phyloP scores from a whole-genome alignment of 2,329 filamentous ascomycete species.

The Orbilia javanica region DNA sequence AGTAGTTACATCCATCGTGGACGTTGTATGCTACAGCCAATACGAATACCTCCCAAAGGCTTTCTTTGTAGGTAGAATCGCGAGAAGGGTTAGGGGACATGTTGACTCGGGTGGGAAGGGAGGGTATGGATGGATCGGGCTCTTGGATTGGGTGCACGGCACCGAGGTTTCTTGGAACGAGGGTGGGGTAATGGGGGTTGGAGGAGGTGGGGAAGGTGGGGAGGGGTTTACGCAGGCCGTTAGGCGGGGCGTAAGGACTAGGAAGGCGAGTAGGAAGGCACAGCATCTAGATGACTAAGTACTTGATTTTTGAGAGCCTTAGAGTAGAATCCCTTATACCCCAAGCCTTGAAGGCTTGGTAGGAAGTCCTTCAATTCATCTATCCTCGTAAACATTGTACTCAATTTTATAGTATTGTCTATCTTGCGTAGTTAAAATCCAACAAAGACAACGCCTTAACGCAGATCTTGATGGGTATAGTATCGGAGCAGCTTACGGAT shows the following conservation, averaged over 20 bases:
- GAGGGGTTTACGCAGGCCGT: constrained; percentile 62
- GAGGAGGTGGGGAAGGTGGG: constrained; percentile 71
- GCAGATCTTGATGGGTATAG: no score
- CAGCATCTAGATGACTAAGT: not conserved
- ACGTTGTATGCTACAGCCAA: constrained; percentile 76
- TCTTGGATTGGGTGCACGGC: constrained; percentile 74
- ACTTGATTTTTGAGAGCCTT: no score
- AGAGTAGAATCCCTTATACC: no score
- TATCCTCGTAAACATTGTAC: no score
- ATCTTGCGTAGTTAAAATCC: no score
- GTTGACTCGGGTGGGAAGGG: constrained; percentile 71
- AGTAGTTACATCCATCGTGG: constrained; percentile 74
- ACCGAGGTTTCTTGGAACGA: constrained; percentile 70
- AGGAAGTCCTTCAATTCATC: no score
- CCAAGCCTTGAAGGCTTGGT: no score
- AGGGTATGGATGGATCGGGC: constrained; percentile 72
- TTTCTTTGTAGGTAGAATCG: constrained; percentile 70
- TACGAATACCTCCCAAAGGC: constrained; percentile 73
- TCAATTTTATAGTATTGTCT: no score
- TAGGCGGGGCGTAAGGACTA: constrained; percentile 23
- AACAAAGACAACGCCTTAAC: no score
- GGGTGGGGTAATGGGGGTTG: constrained; percentile 71
- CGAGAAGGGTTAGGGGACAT: constrained; percentile 70
- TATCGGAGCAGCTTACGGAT: no score
- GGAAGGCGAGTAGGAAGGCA: constrained; percentile 25